Conservation (phyloP, 352 stramenopile genomes). For the Phytophthora ohioensis region DNA sequence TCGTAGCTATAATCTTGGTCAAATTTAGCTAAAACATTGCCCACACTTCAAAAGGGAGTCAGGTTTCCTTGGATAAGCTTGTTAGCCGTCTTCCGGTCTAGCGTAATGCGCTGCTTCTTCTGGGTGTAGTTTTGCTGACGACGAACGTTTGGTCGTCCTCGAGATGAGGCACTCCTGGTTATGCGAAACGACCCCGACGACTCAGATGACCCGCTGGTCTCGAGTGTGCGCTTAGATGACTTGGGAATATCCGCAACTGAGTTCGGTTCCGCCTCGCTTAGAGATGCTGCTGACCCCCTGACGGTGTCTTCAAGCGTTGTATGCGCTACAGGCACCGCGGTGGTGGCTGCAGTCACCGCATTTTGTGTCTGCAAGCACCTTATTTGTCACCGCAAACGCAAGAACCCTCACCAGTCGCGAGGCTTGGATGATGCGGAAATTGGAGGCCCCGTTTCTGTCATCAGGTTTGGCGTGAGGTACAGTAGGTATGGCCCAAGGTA, state of each 20-base stretch:
- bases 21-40: background rate
- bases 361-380: background rate
- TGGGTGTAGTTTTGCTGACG: background rate
- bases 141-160: conserved; percentile 5
- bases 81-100: background rate
- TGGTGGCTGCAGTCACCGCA: background rate
- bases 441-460: background rate
- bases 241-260: background rate
- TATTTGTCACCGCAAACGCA: too few relatives aligned
- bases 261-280: background rate
- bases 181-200: conserved; percentile 7
- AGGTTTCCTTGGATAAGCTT: conserved; percentile 7
- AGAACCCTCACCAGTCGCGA: too few relatives aligned
- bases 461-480: background rate
- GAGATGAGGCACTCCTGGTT: background rate
- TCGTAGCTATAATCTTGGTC: background rate
- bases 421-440: background rate
- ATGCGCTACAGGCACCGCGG: background rate
- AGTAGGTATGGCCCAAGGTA: background rate
- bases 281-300: background rate
- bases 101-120: conserved; percentile 8
- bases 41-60: conserved; percentile 2
- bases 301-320: background rate
- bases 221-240: background rate
- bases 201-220: background rate